phyloP scores from a whole-genome alignment of 1,139 yeast genomes.

The Ogataea hybrid region DNA sequence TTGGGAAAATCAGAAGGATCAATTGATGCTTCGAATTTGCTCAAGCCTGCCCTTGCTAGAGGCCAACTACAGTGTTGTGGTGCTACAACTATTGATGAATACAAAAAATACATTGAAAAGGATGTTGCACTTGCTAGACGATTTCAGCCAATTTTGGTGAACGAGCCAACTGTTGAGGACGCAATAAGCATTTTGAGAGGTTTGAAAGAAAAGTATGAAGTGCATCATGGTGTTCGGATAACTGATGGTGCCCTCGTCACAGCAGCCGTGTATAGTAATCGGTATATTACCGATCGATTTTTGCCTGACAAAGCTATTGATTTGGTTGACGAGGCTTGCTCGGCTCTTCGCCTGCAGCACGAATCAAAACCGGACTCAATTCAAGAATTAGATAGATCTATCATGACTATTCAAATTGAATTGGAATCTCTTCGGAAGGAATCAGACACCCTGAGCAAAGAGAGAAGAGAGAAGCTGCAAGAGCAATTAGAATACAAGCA shows the following conservation, averaged over 20 bases:
- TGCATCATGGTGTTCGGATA: slow-evolving; percentile 97
- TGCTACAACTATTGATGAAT: slow-evolving; percentile 95
- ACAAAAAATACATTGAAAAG: slow-evolving; percentile 86
- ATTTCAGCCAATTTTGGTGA: slow-evolving; percentile 82
- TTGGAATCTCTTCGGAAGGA: slow-evolving; percentile 91
- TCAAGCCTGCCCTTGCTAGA: slow-evolving; percentile 92
- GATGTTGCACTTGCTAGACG: slow-evolving; percentile 98
- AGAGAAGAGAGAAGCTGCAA: slow-evolving; percentile 65
- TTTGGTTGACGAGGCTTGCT: slow-evolving; percentile 95
- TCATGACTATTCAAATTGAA: slow-evolving; percentile 94
- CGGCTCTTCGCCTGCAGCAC: slow-evolving; percentile 89
- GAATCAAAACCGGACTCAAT: slow-evolving; percentile 97
- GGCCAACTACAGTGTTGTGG: slow-evolving; percentile 94
- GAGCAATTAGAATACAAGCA: slow-evolving; percentile 61
- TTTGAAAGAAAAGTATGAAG: slow-evolving; percentile 89
- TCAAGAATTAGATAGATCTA: slow-evolving; percentile 80
- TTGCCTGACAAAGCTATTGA: slow-evolving; percentile 97
- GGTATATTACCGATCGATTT: slow-evolving; percentile 89
- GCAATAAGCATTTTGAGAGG: slow-evolving; percentile 92
- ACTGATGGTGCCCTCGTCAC: slow-evolving; percentile 92
- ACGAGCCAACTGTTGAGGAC: slow-evolving; percentile 91
- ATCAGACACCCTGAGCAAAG: slow-evolving; percentile 79
- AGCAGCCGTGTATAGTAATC: slow-evolving; percentile 85
- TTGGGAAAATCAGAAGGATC: slow-evolving; percentile 95
- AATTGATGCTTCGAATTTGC: slow-evolving; percentile 89